These are phyloP conservation scores for Backusella parvicylindrica DNA, from an alignment of 192 early-diverging fungal species.

Conservation along the genomic window DNA sequence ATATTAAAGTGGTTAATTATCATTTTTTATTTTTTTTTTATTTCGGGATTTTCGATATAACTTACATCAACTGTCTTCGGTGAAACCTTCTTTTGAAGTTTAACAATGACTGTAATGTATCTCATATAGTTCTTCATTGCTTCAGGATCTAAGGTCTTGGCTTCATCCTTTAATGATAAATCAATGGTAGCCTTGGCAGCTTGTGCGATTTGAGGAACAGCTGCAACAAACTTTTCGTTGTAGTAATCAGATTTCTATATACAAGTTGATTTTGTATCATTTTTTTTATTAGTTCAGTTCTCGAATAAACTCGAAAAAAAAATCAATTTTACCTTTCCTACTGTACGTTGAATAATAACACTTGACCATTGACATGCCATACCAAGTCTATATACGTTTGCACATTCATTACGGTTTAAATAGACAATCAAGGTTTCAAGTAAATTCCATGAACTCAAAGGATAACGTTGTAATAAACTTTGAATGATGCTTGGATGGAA, in stretches of 20 bases:
- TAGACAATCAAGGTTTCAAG: constrained; percentile 52
- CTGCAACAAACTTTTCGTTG: neutral
- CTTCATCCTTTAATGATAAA: neutral
- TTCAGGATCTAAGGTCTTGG: neutral
- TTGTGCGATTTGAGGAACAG: neutral
- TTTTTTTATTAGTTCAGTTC: neutral
- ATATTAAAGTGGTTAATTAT: neutral
- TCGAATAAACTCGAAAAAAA: neutral
- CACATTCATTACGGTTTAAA: constrained; percentile 45
- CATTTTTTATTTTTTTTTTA: no score
- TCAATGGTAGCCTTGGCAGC: neutral
- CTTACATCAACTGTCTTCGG: constrained; percentile 7
- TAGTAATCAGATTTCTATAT: neutral
- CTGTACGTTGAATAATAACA: constrained; percentile 38
- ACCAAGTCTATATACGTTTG: constrained; percentile 64
- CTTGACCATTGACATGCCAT: constrained; percentile 52
- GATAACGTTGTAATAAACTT: constrained; percentile 56
- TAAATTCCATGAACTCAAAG: constrained; percentile 58
- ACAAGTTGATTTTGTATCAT: neutral
- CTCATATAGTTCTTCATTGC: constrained; percentile 5
- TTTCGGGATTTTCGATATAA: no score
- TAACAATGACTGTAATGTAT: neutral
- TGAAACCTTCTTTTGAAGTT: constrained; percentile 4
- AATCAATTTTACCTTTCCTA: constrained; percentile 17
- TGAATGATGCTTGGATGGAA: constrained; percentile 70